phyloP scores from a whole-genome alignment of 129 eudicot genomes.

The Erigeron canadensis region DNA sequence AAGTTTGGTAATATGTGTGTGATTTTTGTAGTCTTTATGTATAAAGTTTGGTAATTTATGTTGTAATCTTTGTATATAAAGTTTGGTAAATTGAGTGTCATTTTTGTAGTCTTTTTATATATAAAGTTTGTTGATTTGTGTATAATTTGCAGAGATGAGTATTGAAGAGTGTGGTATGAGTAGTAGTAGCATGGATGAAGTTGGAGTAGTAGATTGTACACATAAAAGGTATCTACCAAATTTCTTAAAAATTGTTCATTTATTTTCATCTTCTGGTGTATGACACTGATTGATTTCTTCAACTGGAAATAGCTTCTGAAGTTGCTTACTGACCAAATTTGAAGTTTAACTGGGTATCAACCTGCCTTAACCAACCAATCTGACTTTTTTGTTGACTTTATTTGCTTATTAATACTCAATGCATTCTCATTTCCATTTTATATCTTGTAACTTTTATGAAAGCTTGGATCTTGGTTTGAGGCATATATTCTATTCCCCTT shows the following conservation, averaged over 20 bases:
- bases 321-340: constrained; percentile 17
- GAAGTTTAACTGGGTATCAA: constrained; percentile 5
- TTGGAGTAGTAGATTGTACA: constrained; percentile 49
- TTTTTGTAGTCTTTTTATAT: constrained; percentile 11
- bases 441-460: constrained; percentile 23
- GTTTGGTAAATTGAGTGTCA: not conserved
- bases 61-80: no score
- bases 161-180: constrained; percentile 46
- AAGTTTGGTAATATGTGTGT: no score
- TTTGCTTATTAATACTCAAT: constrained; percentile 4
- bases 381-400: constrained; percentile 9
- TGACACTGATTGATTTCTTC: constrained; percentile 39
- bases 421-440: not conserved
- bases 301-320: constrained; percentile 33
- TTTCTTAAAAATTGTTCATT: constrained; percentile 11
- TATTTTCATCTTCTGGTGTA: constrained; percentile 24
- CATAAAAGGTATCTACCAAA: constrained; percentile 63
- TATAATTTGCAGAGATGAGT: constrained; percentile 52
- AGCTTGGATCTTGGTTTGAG: constrained; percentile 30
- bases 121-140: constrained; percentile 25
- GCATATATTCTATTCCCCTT: not conserved
- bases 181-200: constrained; percentile 39
- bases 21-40: no score
- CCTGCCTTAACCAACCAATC: constrained; percentile 12
- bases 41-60: no score